Evolutionary conservation across 2,329 filamentous ascomycete genomes (phyloP), one percentile per base, ranked within the genome.

Genomic region (Lasiodiplodia theobromae): DNA sequence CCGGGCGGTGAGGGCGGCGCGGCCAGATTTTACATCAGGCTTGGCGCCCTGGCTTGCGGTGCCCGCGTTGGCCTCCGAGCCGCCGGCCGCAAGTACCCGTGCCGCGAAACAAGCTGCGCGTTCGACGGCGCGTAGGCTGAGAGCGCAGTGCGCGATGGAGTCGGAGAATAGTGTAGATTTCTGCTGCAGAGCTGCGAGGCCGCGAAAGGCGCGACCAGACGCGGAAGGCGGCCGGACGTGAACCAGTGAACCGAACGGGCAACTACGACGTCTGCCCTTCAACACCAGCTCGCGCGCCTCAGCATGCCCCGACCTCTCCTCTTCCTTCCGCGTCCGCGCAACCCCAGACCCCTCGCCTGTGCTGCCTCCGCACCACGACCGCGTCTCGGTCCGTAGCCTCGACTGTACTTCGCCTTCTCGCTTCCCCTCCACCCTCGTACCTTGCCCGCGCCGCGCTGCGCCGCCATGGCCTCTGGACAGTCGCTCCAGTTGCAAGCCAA

Each of bases 401-500:
- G 52, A 34, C 38, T 23, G 54, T 56, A 44, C 23, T 31, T 14
- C 23, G 53, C 18, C 34, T 53, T 69, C 68, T 62, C 28, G 25
- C 53, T 25, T 44, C 56, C 53, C 18, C 23, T 8, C 40, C 28
- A 34, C 31, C 12, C 57, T 66, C 51, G 31, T 65, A 37, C 66
- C 37, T 66, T 58, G 21, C 54, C 58, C 57, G 56, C 34, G 64
- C 66, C n/a, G 57, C 65, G 34, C 53, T 52, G 21, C 68, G 49
- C 38, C 64, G 67, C 53, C 60, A 79, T 78, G 77, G 74, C 76
- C 44, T 73, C 77, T 47, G 79, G 77, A 67, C 77, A 81, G 66
- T 69, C 76, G 53, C 70, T 84, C 49, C 82, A 85, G 72, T 77
- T 79, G 70, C 77, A 79, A 72, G 76, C 81, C 28, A 75, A 77